These are phyloP conservation scores for Leucosporidium creatinivorum DNA, from an alignment of 768 basidiomycete genomes.

Conservation along the genomic window DNA sequence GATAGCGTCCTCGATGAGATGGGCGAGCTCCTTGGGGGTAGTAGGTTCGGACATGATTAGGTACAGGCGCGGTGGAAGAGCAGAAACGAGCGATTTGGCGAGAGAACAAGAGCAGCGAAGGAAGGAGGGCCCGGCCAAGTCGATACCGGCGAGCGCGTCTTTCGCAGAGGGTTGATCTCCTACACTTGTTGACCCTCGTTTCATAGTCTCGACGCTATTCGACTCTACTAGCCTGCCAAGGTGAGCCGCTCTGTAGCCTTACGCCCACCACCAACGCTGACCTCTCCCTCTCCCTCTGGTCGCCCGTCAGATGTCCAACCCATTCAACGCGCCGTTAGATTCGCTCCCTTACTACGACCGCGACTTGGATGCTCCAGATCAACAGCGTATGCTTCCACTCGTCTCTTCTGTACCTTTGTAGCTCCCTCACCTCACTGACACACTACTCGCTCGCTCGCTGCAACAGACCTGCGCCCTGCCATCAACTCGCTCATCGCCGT, in stretches of 20 bases:
- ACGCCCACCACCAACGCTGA: background rate
- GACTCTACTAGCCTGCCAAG: too few species aligned
- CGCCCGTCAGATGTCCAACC: constrained; percentile 1
- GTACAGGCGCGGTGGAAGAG: too few species aligned
- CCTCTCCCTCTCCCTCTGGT: background rate
- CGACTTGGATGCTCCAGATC: background rate
- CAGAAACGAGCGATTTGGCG: background rate
- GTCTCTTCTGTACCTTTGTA: background rate
- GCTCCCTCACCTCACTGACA: background rate
- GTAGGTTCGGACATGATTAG: background rate
- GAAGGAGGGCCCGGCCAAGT: too few species aligned
- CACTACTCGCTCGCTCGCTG: background rate
- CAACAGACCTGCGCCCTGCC: constrained; percentile 19
- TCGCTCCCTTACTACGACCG: constrained; percentile 4
- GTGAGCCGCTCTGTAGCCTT: too few species aligned
- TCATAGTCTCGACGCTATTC: too few species aligned
- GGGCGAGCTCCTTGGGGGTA: background rate
- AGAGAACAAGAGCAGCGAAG: too few species aligned
- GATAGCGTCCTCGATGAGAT: constrained; percentile 21
- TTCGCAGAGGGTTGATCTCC: too few species aligned
- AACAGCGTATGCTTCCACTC: background rate
- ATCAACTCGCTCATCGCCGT: constrained; percentile 32
- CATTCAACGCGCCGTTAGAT: background rate
- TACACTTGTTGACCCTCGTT: background rate
- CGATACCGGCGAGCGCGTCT: too few species aligned